Base-by-base conservation (phyloP, 805 yeast species). In the Hanseniaspora mollemarum region DNA sequence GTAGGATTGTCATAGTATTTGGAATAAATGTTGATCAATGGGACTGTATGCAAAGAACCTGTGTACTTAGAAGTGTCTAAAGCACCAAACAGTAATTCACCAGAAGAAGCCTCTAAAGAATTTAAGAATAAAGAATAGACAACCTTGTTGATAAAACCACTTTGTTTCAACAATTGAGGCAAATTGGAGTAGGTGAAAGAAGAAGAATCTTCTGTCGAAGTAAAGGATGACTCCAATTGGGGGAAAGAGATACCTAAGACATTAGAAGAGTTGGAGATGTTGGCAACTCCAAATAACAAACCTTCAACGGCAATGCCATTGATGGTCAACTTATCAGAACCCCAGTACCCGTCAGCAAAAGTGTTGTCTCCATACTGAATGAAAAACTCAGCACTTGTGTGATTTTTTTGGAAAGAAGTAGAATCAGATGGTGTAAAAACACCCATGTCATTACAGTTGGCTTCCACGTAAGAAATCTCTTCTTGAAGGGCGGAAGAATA, bases 211-310 rank as follows among this genome's bases (percentile, higher is more conserved):
- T 12, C 9, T n/a, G 15, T 32, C 2, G 53, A 43, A 18, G 32
- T 32, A 49, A 59, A 60, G 4, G 82, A 77, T 5, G 72, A 67
- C 62, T 83, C 88, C 48, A 80, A 71, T 16, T 76, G 77, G 2
- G 71, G 62, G 31, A 77, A 68, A 4, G 84, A 83, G 54, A 80
- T 75, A 22, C 83, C 82, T 41, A 80, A 63, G 19, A 81, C 84
- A 37, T 86, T 83, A 19, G 74, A 61, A 7, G 83, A 75, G 54
- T 75, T 74, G 3, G 81, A 72, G 28, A 61, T 60, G 57, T 74
- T 74, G 15, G 78, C 84, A 32, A 82, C 71, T 10, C 87, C 94
- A 61, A 83, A 70, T 15, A 80, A 73, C 42, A 79, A 65, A 52
- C 68, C 64, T 0, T 65, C 54, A 16, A 83, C 68, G 2, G 70